phyloP scores from a whole-genome alignment of 495 filamentous ascomycete genomes.

The Penicillium goetzii region DNA sequence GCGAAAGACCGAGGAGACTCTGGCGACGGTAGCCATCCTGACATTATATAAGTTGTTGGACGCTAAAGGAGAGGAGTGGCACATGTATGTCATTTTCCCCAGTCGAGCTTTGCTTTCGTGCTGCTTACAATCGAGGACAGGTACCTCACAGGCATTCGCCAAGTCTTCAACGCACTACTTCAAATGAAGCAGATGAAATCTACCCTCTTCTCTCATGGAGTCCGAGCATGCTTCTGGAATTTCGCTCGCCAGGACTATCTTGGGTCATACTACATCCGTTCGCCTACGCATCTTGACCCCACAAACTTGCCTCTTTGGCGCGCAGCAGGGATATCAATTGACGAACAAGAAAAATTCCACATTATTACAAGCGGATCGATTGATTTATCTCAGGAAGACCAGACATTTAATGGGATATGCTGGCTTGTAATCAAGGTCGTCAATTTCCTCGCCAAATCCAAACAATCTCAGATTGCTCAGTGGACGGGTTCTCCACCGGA shows the following conservation, averaged over 20 bases:
- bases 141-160: constrained; percentile 37
- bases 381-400: constrained; percentile 35
- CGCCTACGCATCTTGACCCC: constrained; percentile 39
- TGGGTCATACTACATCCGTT: constrained; percentile 42
- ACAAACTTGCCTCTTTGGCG: constrained; percentile 40
- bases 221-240: constrained; percentile 47
- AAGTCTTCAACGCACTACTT: constrained; percentile 39
- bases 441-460: constrained; percentile 44
- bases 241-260: constrained; percentile 47
- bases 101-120: not conserved
- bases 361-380: not conserved
- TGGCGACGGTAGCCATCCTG: constrained; percentile 38
- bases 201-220: constrained; percentile 35
- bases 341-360: constrained; percentile 34
- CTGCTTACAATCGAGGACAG: constrained; percentile 24
- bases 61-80: constrained; percentile 42
- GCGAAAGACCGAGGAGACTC: constrained; percentile 38
- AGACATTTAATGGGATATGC: constrained; percentile 40
- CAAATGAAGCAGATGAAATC: constrained; percentile 12
- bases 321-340: constrained; percentile 41
- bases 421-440: constrained; percentile 45
- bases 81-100: constrained; percentile 31
- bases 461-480: constrained; percentile 41
- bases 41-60: constrained; percentile 42
- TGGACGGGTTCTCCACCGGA: constrained; percentile 35